Base-by-base conservation (phyloP, 73 alveolate genomes). In the Tetrahymena malaccensis region DNA sequence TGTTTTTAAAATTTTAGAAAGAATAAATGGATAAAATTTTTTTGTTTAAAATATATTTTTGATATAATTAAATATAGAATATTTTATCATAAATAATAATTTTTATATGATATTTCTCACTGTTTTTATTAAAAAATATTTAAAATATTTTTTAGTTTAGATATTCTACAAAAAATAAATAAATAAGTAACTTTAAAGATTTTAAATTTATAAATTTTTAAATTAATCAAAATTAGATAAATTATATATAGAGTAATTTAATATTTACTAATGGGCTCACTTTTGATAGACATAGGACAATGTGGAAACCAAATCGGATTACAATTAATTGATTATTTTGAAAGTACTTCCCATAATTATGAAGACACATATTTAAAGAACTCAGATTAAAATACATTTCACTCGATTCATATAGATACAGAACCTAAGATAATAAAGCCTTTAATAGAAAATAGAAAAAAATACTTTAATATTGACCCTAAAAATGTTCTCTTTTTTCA, bases 301-400 rank as follows among this genome's bases (percentile, higher is more conserved):
- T 96, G 98, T 96, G 98, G 98, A n/a, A 96, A 96, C 93, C 57
- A 96, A 95, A 40, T 96, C 19, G 98, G 97, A 2, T 43, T 94
- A 13, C 94, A 95, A 37, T 27, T 96, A 44, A 43, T 96, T 94
- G 96, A 96, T 38, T 43, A 43, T 35, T 58, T 94, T 31, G 96
- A 94, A 83, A 96, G 96, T 94, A 89, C 97, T 35, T 84, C 95
- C 4, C 84, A 43, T 84, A 43, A 89, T 85, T 93, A 96, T 83
- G 95, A 96, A 85, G 93, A 96, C 37, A 57, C 94, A 93, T 94
- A 50, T 44, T 93, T 96, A 25, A 83, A 97, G 38, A 85, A 94
- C 37, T n/a, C 95, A 44, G 98, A 94, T 38, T 55, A 94, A 93
- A 85, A 93, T 89, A 57, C 95, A 6, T 96, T 94, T 89, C 97